Base-by-base conservation (phyloP, 768 basidiomycete genomes). In the Cystobasidium onofrii region DNA sequence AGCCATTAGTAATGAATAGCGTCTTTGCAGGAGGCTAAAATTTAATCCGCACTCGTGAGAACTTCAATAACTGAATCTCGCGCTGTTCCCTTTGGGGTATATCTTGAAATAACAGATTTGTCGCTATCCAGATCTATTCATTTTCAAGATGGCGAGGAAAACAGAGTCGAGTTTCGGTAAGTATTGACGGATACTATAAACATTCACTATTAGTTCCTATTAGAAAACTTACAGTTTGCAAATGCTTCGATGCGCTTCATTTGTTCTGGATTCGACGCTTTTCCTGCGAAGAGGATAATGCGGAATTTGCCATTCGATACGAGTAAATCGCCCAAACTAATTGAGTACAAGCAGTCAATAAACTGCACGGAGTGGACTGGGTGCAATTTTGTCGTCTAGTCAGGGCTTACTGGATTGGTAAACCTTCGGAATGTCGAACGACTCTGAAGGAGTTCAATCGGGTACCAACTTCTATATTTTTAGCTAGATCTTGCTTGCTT, bases 1-100 rank as follows among this genome's bases (percentile, higher is more conserved):
- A 39, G 39, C 39, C n/a, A n/a, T n/a, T n/a, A n/a, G n/a, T n/a
- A n/a, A n/a, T n/a, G n/a, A n/a, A n/a, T n/a, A n/a, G n/a, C n/a
- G n/a, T n/a, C n/a, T n/a, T n/a, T n/a, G n/a, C n/a, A n/a, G n/a
- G n/a, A n/a, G n/a, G n/a, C n/a, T n/a, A n/a, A n/a, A n/a, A n/a
- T n/a, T n/a, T n/a, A n/a, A n/a, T n/a, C n/a, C n/a, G n/a, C 41
- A 74, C 73, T 79, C 1, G 81, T 86, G 17, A 84, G 77, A n/a
- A 79, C 74, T 23, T 80, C 79, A 50, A 78, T 76, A 41, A 78
- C 55, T 1, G 72, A 60, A 60, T 65, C 71, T 0, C 76, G 55
- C 12, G 52, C 50, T 31, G 54, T 20, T 12, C 39, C 18, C 25
- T n/a, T 20, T 12, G 78, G 78, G 17, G 79, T 79, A 64, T 78